These are phyloP conservation scores for Calonectria pteridis DNA, from an alignment of 2,329 filamentous ascomycete species.

Conservation along the genomic window DNA sequence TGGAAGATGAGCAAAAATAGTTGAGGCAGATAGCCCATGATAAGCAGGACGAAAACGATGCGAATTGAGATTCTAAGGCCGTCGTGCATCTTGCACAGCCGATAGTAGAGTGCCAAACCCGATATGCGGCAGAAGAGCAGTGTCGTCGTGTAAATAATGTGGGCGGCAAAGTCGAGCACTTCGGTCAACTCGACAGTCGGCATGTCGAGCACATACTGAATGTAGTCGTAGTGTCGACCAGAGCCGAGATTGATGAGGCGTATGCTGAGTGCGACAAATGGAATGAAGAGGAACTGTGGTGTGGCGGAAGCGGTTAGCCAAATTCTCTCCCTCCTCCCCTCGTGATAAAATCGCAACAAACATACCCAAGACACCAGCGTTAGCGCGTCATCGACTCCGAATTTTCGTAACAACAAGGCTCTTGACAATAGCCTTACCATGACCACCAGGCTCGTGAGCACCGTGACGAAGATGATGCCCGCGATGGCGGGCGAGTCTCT, in stretches of 20 bases:
- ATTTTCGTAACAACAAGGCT: constrained; percentile 50
- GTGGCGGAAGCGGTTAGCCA: background rate
- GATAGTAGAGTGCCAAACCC: constrained; percentile 64
- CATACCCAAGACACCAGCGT: constrained; percentile 53
- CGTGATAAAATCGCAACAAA: background rate
- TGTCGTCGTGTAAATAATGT: constrained; percentile 64
- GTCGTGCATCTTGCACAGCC: constrained; percentile 56
- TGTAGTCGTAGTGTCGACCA: constrained; percentile 59
- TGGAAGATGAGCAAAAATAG: constrained; percentile 65
- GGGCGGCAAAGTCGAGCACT: constrained; percentile 62
- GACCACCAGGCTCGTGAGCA: constrained; percentile 51
- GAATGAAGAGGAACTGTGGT: constrained; percentile 51
- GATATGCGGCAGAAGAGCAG: constrained; percentile 64
- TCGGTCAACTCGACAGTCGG: constrained; percentile 57
- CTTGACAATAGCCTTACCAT: constrained; percentile 51
- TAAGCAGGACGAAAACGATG: constrained; percentile 51
- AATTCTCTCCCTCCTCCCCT: background rate
- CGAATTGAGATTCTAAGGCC: constrained; percentile 52
- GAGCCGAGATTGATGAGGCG: constrained; percentile 61
- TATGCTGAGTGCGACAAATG: constrained; percentile 58
- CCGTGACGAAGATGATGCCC: constrained; percentile 54
- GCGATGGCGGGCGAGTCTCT: constrained; percentile 53
- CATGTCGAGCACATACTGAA: constrained; percentile 60
- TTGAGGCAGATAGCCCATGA: constrained; percentile 60
- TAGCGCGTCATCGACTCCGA: constrained; percentile 55